Evolutionary conservation across 257 asterid genomes (phyloP).

Genomic region (Buddleja alternifolia): DNA sequence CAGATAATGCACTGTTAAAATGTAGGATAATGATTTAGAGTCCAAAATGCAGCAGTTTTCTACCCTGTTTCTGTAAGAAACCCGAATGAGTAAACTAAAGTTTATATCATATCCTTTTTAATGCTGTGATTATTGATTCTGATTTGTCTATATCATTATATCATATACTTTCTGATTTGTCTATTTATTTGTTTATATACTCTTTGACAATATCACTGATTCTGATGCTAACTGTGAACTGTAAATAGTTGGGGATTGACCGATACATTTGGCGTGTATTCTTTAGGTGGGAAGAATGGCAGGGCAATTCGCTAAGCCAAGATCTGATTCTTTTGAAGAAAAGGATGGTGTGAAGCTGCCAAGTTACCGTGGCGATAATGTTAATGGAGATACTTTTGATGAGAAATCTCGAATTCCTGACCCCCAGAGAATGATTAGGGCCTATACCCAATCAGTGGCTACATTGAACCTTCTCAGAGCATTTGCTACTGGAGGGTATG

Average conservation of each 20-base stretch:
- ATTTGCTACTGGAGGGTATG: slow-evolving; percentile 73
- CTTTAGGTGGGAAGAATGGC: slow-evolving; percentile 77
- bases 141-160: too few relatives aligned
- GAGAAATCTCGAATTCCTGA: slow-evolving; percentile 66
- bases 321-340: slow-evolving; percentile 64
- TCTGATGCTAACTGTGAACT: background rate
- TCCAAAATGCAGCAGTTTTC: too few relatives aligned
- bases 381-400: slow-evolving; percentile 62
- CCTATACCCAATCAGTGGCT: slow-evolving; percentile 67
- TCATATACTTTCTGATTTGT: background rate
- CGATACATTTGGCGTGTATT: background rate
- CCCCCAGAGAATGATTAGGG: slow-evolving; percentile 63
- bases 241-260: background rate
- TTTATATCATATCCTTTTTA: background rate
- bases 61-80: too few relatives aligned
- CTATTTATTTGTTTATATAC: background rate
- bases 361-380: slow-evolving; percentile 70
- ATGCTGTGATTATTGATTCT: background rate
- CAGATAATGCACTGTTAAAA: background rate
- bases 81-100: background rate
- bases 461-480: slow-evolving; percentile 70
- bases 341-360: slow-evolving; percentile 67
- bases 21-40: background rate
- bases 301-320: slow-evolving; percentile 75
- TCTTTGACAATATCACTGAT: background rate